A percentile compares a stretch with the other conserved stretches of the same genome.
Conservation (phyloP, 23 red algal genomes). For the Pyropia haitanensis region DNA sequence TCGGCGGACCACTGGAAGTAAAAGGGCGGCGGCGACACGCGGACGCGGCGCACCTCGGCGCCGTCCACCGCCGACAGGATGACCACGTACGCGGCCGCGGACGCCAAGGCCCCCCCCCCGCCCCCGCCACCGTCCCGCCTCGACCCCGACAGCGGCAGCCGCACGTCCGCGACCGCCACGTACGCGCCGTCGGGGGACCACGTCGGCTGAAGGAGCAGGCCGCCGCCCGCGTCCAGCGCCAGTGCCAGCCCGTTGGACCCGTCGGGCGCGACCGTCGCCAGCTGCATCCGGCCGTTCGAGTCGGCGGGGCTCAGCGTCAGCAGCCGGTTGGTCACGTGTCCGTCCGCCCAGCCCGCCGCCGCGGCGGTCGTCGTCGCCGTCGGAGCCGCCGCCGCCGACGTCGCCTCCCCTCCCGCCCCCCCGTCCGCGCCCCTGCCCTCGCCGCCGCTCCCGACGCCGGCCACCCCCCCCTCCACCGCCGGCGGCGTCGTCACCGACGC, state of each 20-base stretch:
- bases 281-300: slow-evolving; percentile 12
- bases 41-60: slow-evolving; percentile 20
- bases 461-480: too few species aligned
- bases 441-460: slow-evolving; percentile 22
- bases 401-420: neutral
- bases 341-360: too few species aligned
- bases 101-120: slow-evolving; percentile 21
- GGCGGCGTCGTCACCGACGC: slow-evolving; percentile 16
- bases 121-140: neutral
- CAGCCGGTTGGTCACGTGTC: too few species aligned
- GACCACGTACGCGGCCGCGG: slow-evolving; percentile 26
- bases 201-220: slow-evolving; percentile 42
- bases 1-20: slow-evolving; percentile 53
- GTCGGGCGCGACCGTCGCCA: slow-evolving; percentile 37
- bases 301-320: slow-evolving; percentile 10
- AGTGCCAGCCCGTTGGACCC: slow-evolving; percentile 30
- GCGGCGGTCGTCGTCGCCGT: too few species aligned
- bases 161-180: slow-evolving; percentile 48
- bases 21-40: slow-evolving; percentile 41
- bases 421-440: slow-evolving; percentile 31
- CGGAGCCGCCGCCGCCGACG: too few species aligned
- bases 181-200: slow-evolving; percentile 46
- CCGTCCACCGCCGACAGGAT: slow-evolving; percentile 58
- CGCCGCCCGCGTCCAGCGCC: slow-evolving; percentile 4
- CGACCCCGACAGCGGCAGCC: neutral